Conservation (phyloP, 164 flowering plant species). For the Stephania japonica region DNA sequence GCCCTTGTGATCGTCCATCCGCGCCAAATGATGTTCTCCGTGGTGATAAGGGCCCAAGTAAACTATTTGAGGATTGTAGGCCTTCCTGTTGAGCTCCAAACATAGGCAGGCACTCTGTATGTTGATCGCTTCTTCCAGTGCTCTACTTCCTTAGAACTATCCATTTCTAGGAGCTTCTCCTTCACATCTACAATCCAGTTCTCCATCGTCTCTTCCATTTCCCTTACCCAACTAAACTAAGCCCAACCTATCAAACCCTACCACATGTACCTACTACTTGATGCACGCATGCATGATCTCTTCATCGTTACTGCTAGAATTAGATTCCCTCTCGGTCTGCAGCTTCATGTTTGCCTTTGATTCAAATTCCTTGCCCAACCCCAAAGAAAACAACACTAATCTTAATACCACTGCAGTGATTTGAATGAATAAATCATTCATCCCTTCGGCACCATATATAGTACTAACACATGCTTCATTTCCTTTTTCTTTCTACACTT, state of each 20-base stretch:
- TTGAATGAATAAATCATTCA: not conserved
- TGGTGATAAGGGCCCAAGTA: slow-evolving; percentile 55
- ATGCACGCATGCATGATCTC: not conserved
- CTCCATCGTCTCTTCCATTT: not conserved
- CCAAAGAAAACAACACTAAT: not conserved
- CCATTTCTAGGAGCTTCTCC: slow-evolving; percentile 12
- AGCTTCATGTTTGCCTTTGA: not conserved
- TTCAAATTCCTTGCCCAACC: not conserved
- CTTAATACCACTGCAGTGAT: too few relatives aligned
- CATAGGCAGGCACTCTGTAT: slow-evolving; percentile 18
- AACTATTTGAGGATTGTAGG: slow-evolving; percentile 37
- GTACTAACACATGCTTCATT: not conserved
- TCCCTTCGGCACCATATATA: not conserved
- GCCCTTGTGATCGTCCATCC: slow-evolving; percentile 46
- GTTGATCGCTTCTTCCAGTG: slow-evolving; percentile 28
- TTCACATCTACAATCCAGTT: slow-evolving; percentile 18
- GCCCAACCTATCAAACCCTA: not conserved
- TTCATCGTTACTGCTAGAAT: not conserved
- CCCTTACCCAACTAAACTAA: not conserved
- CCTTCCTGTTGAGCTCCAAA: slow-evolving; percentile 18
- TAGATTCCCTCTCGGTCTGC: not conserved
- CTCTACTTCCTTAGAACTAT: slow-evolving; percentile 13
- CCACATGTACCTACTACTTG: not conserved
- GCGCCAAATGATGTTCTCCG: slow-evolving; percentile 24
- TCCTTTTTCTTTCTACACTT: too few relatives aligned